Percentiles rank a stretch among this genome's conserved stretches.
These are phyloP conservation scores for Fusarium sp. DNA, from an alignment of 2,329 filamentous ascomycete genomes.

Conservation along the genomic window DNA sequence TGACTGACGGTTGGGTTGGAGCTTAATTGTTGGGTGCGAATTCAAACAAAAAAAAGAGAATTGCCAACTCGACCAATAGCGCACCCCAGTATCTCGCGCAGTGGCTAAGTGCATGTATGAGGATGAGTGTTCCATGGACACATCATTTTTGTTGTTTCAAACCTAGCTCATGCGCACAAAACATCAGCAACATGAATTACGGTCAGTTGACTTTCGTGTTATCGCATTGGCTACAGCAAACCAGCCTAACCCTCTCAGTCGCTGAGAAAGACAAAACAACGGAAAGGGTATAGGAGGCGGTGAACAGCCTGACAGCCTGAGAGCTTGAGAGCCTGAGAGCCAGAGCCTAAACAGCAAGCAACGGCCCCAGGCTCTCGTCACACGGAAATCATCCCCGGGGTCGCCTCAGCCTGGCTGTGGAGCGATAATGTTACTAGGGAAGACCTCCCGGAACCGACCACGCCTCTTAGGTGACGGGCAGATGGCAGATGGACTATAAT, in stretches of 20 bases:
- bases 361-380: constrained; percentile 44
- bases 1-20: constrained; percentile 49
- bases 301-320: constrained; percentile 36
- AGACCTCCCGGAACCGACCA: constrained; percentile 37
- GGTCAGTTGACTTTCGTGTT: constrained; percentile 37
- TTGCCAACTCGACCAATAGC: constrained; percentile 8
- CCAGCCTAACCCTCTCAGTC: constrained; percentile 26
- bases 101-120: constrained; percentile 43
- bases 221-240: constrained; percentile 35
- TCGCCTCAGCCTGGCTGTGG: constrained; percentile 46
- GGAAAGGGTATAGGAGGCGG: constrained; percentile 43
- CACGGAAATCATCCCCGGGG: constrained; percentile 48
- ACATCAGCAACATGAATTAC: constrained; percentile 33
- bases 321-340: constrained; percentile 3
- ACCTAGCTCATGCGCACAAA: constrained; percentile 31
- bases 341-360: constrained; percentile 3
- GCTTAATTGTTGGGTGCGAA: constrained; percentile 51
- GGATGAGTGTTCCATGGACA: constrained; percentile 21
- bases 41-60: constrained; percentile 10
- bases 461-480: constrained; percentile 36
- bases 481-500: background rate
- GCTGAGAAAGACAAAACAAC: constrained; percentile 32
- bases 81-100: constrained; percentile 48
- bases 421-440: constrained; percentile 39
- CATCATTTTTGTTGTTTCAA: constrained; percentile 27